Percentiles rank a stretch among this genome's conserved stretches.
Evolutionary conservation across 352 stramenopile genomes (phyloP).

Genomic region (Blastocystis sp.): DNA sequence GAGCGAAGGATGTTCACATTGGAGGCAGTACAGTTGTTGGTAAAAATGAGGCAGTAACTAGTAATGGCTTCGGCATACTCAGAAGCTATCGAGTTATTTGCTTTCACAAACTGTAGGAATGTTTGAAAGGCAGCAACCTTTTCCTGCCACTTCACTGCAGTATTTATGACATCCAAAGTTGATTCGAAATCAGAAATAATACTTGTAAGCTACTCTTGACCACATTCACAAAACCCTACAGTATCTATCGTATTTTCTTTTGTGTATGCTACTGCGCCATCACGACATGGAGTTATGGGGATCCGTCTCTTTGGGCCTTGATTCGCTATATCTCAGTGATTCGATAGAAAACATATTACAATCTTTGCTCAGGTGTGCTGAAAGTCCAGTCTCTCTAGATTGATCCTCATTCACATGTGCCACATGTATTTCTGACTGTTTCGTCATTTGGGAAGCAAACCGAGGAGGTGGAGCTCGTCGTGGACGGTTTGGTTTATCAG

Average conservation of each 20-base stretch:
- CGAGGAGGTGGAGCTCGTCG: background rate
- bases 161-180: background rate
- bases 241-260: constrained; percentile 10
- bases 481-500: constrained; percentile 12
- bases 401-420: background rate
- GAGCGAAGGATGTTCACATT: constrained; percentile 46
- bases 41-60: background rate
- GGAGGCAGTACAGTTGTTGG: constrained; percentile 4
- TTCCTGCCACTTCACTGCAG: constrained; percentile 24
- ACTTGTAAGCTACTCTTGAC: background rate
- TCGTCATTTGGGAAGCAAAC: background rate
- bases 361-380: background rate
- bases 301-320: background rate
- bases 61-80: constrained; percentile 2
- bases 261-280: constrained; percentile 4
- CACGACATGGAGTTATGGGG: background rate
- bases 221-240: background rate
- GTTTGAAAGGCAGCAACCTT: constrained; percentile 14
- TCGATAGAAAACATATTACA: background rate
- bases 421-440: background rate
- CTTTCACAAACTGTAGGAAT: background rate
- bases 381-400: background rate
- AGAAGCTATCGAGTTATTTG: background rate
- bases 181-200: background rate
- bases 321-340: background rate